Percentiles rank a stretch among this genome's conserved stretches.
phyloP scores from a whole-genome alignment of 192 early-diverging fungal species.

The Funneliformis geosporum region DNA sequence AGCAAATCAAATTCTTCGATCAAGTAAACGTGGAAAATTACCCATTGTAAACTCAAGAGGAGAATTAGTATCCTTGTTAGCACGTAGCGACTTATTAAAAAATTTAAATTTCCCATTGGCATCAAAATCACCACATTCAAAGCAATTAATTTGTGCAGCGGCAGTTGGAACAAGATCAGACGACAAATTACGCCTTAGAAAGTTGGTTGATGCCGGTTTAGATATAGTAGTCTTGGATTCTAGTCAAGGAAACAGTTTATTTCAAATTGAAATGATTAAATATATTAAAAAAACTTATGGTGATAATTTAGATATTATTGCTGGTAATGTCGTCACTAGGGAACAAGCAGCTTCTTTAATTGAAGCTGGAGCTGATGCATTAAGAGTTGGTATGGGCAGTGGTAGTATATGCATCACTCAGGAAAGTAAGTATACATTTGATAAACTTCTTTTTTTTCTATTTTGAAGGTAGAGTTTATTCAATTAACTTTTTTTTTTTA shows the following conservation, averaged over 20 bases:
- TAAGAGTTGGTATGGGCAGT: constrained; percentile 96
- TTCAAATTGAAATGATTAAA: constrained; percentile 95
- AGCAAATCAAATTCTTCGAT: constrained; percentile 85
- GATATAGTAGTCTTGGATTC: constrained; percentile 96
- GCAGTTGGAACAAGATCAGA: constrained; percentile 90
- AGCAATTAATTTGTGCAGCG: constrained; percentile 93
- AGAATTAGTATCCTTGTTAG: constrained; percentile 85
- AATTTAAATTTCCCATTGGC: constrained; percentile 95
- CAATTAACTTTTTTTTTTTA: too few species aligned
- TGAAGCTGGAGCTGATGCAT: constrained; percentile 90
- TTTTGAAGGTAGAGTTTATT: neutral
- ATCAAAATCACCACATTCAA: constrained; percentile 74
- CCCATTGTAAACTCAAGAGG: constrained; percentile 87
- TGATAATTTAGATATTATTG: constrained; percentile 79
- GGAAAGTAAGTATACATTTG: constrained; percentile 52
- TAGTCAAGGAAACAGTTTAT: constrained; percentile 93
- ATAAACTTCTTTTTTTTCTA: neutral
- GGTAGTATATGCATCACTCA: constrained; percentile 99
- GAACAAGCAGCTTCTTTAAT: constrained; percentile 92
- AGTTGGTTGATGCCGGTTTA: constrained; percentile 92
- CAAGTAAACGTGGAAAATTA: constrained; percentile 95
- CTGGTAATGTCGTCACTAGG: constrained; percentile 96
- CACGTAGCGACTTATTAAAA: constrained; percentile 96
- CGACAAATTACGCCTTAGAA: constrained; percentile 78
- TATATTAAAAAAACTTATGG: constrained; percentile 87